Evolutionary conservation across 176 grass and related monocot species (phyloP), one percentile per base, ranked within the genome.

Genomic region (Saccharum officinarum): DNA sequence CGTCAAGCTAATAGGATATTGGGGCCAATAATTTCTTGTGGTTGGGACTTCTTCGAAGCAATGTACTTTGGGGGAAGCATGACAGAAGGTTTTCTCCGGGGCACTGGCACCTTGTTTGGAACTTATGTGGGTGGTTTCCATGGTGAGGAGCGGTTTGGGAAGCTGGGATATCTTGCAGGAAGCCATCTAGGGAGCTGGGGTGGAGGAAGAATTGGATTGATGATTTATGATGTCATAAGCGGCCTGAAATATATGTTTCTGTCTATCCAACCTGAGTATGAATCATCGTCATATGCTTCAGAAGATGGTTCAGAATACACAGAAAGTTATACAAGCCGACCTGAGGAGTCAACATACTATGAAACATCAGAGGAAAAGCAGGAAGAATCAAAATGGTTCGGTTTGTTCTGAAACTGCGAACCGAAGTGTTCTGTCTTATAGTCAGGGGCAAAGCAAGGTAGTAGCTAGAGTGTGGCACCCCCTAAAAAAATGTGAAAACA

Each of bases 31-130:
- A 86, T 97, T 78, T 99, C 97, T 47, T 99, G 86, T 41, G 92
- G 97, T 16, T 99, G 97, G 97, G 97, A 99, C 81, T 97, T 99
- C 86, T 97, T 99, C 76, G 97, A 99, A 90, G 97, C 97, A 41
- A 88, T 97, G 87, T 94, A 99, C 85, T 99, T 89, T 30, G 97
- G 90, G 12, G 94, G 97, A 77, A 91, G 88, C 77, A 89, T 99
- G 84, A 91, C 93, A 0, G 97, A 99, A 80, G 94, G 97, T 8
- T 92, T 99, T 71, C 87, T 99, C 34, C 92, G 97, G 63, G 97
- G 97, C 16, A 73, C 76, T 0, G 97, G 97, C 55, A 99, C 97
- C 80, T 90, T 96, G 36, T 87, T 97, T n/a, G 97, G 94, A 60
- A 94, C 97, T 36, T 97, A 99, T 77, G 80, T 82, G 34, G 89